Evolutionary conservation across 2,329 filamentous ascomycete species (phyloP).

Genomic region (Chrysosporium keratinophilum): DNA sequence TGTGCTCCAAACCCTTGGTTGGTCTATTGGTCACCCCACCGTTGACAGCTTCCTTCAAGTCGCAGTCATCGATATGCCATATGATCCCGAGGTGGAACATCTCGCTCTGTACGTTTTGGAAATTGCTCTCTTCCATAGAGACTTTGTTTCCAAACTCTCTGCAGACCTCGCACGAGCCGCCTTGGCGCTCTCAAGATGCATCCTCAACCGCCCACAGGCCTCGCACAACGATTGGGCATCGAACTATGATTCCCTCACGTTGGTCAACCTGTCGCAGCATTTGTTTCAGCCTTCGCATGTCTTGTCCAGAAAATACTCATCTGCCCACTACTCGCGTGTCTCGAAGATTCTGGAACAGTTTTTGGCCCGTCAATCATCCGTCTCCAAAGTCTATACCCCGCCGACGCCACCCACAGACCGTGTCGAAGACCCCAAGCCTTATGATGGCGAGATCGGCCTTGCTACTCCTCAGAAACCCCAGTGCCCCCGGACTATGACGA

Average conservation of each 20-base stretch:
- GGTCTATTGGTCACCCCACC: conserved; percentile 91
- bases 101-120: conserved; percentile 92
- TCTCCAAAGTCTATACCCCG: conserved; percentile 38
- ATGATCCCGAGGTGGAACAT: conserved; percentile 81
- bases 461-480: conserved; percentile 35
- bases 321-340: conserved; percentile 54
- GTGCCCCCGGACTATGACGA: conserved; percentile 26
- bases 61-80: conserved; percentile 62
- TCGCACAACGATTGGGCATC: conserved; percentile 64
- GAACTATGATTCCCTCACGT: conserved; percentile 42
- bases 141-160: conserved; percentile 86
- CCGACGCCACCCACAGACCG: conserved; percentile 34
- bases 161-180: conserved; percentile 84
- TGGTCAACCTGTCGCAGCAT: conserved; percentile 54
- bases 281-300: conserved; percentile 58
- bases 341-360: conserved; percentile 56
- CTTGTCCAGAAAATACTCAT: conserved; percentile 57
- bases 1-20: conserved; percentile 91
- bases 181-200: conserved; percentile 73
- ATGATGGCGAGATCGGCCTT: conserved; percentile 34
- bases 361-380: conserved; percentile 52
- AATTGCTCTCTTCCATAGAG: conserved; percentile 89
- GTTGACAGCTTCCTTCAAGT: conserved; percentile 89
- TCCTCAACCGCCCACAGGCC: conserved; percentile 68
- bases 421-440: conserved; percentile 31